Evolutionary conservation across 2,329 filamentous ascomycete genomes (phyloP).

Genomic region (Hymenoscyphus repandus): DNA sequence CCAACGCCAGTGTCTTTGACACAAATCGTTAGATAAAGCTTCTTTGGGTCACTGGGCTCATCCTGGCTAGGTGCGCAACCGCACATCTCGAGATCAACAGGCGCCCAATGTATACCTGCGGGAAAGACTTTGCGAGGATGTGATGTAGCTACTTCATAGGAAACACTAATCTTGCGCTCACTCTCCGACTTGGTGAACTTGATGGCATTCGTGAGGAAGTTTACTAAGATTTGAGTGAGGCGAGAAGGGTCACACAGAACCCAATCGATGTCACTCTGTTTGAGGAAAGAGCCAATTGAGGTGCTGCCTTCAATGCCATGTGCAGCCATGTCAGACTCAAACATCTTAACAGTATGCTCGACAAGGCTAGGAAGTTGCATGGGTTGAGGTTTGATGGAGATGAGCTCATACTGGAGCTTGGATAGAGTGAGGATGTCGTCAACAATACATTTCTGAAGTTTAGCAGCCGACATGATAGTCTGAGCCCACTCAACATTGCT

Average conservation of each 20-base stretch:
- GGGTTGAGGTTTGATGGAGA: constrained; percentile 66
- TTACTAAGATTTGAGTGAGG: constrained; percentile 74
- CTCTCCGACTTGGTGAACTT: constrained; percentile 69
- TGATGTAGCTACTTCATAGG: constrained; percentile 17
- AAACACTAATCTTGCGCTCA: constrained; percentile 48
- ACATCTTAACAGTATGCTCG: constrained; percentile 68
- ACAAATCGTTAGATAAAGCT: constrained; percentile 66
- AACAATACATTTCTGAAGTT: constrained; percentile 77
- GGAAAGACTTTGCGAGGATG: constrained; percentile 13
- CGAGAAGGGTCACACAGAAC: constrained; percentile 67
- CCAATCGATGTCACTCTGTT: constrained; percentile 54
- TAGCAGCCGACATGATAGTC: constrained; percentile 71
- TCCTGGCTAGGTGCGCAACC: constrained; percentile 19
- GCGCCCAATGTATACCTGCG: constrained; percentile 9
- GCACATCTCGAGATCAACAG: constrained; percentile 6
- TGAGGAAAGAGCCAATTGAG: constrained; percentile 57
- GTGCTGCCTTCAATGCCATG: constrained; percentile 64
- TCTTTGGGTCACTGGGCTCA: constrained; percentile 28
- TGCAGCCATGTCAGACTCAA: constrained; percentile 67
- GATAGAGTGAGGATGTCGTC: constrained; percentile 70
- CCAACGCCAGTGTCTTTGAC: constrained; percentile 74
- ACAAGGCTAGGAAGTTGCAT: constrained; percentile 63
- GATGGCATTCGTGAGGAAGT: constrained; percentile 74
- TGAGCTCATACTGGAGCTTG: constrained; percentile 70
- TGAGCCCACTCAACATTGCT: constrained; percentile 67